Evolutionary conservation across 495 filamentous ascomycete genomes (phyloP).

Genomic region (Talaromyces thailandensis): DNA sequence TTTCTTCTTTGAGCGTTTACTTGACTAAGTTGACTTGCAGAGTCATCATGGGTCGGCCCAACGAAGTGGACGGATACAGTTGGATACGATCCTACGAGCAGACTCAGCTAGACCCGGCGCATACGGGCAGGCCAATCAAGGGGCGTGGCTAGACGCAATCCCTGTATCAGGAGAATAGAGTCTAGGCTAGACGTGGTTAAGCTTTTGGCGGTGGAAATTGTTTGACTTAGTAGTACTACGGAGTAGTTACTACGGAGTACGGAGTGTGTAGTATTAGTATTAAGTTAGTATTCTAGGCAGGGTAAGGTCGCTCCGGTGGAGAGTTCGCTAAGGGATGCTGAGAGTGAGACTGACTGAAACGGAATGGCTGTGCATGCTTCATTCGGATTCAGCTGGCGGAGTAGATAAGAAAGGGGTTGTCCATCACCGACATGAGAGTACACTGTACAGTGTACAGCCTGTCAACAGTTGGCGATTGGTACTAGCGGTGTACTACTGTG

Average conservation of each 20-base stretch:
- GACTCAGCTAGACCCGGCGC: background rate
- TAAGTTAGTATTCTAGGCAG: no score
- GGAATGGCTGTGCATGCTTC: background rate
- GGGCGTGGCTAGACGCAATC: background rate
- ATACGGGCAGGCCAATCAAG: background rate
- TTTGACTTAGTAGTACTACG: no score
- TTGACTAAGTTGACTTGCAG: no score
- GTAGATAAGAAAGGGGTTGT: background rate
- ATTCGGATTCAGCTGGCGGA: background rate
- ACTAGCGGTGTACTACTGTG: background rate
- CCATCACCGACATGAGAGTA: no score
- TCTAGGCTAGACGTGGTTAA: background rate
- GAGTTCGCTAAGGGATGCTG: background rate
- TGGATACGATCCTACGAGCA: background rate
- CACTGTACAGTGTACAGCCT: background rate
- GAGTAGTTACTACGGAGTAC: no score
- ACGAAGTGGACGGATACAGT: background rate
- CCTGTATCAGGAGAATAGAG: background rate
- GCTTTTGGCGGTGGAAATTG: background rate
- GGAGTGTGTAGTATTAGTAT: no score
- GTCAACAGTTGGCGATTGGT: background rate
- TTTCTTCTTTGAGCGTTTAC: no score
- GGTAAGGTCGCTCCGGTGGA: no score
- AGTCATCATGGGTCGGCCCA: no score
- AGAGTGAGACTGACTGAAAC: background rate